Evolutionary conservation across 2,329 filamentous ascomycete genomes (phyloP).

Genomic region (Sclerotinia spermophila): DNA sequence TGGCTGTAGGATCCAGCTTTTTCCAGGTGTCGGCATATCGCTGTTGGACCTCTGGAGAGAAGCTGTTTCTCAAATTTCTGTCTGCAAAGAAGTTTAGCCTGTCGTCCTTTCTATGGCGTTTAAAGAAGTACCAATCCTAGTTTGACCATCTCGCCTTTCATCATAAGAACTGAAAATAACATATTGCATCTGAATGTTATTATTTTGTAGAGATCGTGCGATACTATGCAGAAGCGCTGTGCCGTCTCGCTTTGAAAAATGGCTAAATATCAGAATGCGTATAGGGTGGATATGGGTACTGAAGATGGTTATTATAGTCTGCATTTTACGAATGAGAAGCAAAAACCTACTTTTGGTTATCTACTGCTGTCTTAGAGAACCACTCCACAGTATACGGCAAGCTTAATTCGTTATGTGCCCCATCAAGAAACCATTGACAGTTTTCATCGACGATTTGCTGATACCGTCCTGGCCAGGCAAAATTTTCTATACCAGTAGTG

Average conservation of each 20-base stretch:
- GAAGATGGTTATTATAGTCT: conserved; percentile 66
- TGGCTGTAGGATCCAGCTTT: conserved; percentile 19
- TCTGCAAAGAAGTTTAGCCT: conserved; percentile 17
- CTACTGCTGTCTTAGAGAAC: conserved; percentile 50
- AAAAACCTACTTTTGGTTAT: conserved; percentile 27
- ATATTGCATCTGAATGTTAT: conserved; percentile 19
- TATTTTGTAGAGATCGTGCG: conserved; percentile 15
- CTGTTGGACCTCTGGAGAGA: too few relatives aligned
- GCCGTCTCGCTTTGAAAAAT: conserved; percentile 19
- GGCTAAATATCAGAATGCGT: conserved; percentile 23
- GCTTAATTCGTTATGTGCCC: conserved; percentile 58
- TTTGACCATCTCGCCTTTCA: not conserved
- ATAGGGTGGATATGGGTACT: not conserved
- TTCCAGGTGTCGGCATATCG: conserved; percentile 23
- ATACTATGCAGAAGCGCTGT: conserved; percentile 17
- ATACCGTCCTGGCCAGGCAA: conserved; percentile 71
- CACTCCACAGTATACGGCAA: conserved; percentile 74
- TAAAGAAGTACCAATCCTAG: conserved; percentile 11
- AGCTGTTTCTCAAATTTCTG: conserved; percentile 1
- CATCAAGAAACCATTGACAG: conserved; percentile 28
- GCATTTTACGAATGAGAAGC: conserved; percentile 44
- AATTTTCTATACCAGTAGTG: not conserved
- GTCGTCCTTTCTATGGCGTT: not conserved
- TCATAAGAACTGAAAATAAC: conserved; percentile 23
- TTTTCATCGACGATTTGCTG: conserved; percentile 50